Conservation (phyloP, 805 yeast species). For the Nakazawaea molendinolei region DNA sequence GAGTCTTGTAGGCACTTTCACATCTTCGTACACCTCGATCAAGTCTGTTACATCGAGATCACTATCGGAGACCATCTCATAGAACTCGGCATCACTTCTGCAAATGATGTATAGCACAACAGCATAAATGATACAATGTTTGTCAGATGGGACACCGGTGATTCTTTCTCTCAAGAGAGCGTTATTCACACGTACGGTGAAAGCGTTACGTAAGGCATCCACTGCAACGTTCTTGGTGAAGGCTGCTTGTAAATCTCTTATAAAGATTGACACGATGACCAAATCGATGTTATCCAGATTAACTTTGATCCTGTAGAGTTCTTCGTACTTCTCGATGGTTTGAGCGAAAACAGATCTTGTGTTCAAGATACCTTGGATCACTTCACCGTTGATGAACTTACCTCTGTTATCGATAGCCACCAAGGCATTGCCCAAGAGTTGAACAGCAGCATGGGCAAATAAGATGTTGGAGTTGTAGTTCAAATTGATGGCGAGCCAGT, state of each 20-base stretch:
- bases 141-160: conserved; percentile 13
- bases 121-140: conserved; percentile 24
- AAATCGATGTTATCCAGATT: conserved; percentile 43
- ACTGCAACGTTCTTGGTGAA: conserved; percentile 46
- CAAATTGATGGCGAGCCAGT: conserved; percentile 36
- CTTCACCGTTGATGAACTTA: conserved; percentile 19
- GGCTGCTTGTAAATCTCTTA: conserved; percentile 55
- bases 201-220: conserved; percentile 34
- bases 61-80: conserved; percentile 24
- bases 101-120: conserved; percentile 26
- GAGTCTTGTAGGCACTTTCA: conserved; percentile 30
- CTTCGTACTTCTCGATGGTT: conserved; percentile 37
- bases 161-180: conserved; percentile 13
- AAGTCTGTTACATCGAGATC: conserved; percentile 27
- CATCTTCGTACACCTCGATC: conserved; percentile 24
- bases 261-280: conserved; percentile 37
- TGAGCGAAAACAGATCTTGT: conserved; percentile 33
- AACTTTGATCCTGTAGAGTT: conserved; percentile 29
- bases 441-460: conserved; percentile 24
- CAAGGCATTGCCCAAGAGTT: conserved; percentile 30
- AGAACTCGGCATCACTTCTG: conserved; percentile 30
- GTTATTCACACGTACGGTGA: conserved; percentile 35
- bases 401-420: conserved; percentile 25
- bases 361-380: conserved; percentile 23
- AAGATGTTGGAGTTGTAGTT: conserved; percentile 20